These are phyloP conservation scores for Artemisia tridentata DNA, from an alignment of 129 eudicot genomes.

Conservation along the genomic window DNA sequence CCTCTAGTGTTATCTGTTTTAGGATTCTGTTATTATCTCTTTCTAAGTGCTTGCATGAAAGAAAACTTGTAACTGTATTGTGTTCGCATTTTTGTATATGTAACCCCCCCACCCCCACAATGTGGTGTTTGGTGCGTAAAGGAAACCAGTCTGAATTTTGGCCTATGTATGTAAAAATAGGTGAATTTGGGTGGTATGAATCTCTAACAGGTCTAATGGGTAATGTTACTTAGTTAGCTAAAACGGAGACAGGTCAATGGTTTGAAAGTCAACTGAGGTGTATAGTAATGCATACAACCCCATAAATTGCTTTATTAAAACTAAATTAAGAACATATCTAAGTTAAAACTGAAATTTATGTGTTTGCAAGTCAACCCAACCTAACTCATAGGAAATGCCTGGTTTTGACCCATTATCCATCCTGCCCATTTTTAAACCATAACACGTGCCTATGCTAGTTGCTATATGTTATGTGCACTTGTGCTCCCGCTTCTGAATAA, in stretches of 20 bases:
- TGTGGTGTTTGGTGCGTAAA: neutral
- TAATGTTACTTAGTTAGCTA: neutral
- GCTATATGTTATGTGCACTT: neutral
- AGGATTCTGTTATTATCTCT: neutral
- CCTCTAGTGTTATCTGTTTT: neutral
- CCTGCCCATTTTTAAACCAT: neutral
- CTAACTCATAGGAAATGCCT: neutral
- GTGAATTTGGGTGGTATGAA: neutral
- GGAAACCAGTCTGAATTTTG: neutral
- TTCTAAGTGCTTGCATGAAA: neutral
- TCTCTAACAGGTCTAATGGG: neutral
- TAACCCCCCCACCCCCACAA: neutral
- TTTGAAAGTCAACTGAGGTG: neutral
- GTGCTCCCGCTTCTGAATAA: neutral
- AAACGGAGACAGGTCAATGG: neutral
- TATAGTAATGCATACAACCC: neutral
- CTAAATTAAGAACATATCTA: neutral
- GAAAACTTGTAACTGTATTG: neutral
- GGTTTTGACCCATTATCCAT: constrained; percentile 3
- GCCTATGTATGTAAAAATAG: neutral
- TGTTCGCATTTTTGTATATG: neutral
- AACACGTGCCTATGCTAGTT: neutral
- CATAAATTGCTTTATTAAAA: neutral
- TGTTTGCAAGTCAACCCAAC: neutral
- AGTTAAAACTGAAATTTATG: neutral